Percentiles rank a stretch among this genome's conserved stretches.
phyloP scores from a whole-genome alignment of 192 early-diverging fungal genomes.

The Rhizophagus clarus region DNA sequence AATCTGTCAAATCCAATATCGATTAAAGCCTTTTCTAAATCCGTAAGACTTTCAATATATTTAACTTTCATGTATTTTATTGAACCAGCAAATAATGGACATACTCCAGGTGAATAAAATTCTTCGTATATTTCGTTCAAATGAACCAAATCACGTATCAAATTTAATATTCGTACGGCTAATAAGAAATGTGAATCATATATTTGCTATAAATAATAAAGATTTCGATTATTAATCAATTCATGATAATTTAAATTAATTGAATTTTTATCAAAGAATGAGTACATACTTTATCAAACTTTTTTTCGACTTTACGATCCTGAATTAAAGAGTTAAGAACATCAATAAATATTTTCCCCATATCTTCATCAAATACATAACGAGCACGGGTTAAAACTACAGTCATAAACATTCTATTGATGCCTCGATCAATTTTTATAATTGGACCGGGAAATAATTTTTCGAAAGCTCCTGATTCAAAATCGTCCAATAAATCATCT shows the following conservation, averaged over 20 bases:
- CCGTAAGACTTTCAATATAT: conserved; percentile 15
- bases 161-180: neutral
- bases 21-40: conserved; percentile 7
- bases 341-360: conserved; percentile 13
- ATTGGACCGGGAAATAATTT: conserved; percentile 14
- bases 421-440: neutral
- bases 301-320: conserved; percentile 5
- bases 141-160: conserved; percentile 13
- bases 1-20: conserved; percentile 19
- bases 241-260: neutral
- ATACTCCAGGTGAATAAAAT: conserved; percentile 10
- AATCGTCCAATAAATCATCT: conserved; percentile 8
- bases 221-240: neutral
- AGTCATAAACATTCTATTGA: neutral
- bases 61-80: conserved; percentile 21
- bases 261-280: neutral
- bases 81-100: conserved; percentile 16
- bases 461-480: neutral
- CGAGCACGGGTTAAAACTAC: neutral
- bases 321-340: conserved; percentile 10
- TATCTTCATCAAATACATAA: conserved; percentile 9
- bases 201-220: neutral
- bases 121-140: conserved; percentile 20
- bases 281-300: neutral
- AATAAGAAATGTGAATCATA: conserved; percentile 18